Evolutionary conservation across 805 yeast species (phyloP).

Genomic region (Soucietia sequanensis): DNA sequence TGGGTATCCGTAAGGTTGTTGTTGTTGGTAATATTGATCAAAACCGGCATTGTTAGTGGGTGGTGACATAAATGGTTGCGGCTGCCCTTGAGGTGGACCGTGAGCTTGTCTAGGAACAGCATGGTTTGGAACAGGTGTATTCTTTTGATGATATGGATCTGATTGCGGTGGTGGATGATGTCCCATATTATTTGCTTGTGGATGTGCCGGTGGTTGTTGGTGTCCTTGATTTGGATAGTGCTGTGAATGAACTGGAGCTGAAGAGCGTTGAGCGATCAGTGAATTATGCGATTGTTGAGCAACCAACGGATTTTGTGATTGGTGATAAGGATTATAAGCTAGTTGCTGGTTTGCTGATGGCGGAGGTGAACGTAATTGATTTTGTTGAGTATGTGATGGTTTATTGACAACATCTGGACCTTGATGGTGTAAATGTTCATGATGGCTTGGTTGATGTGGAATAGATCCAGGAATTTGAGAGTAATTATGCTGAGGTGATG

Average conservation of each 20-base stretch:
- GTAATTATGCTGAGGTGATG: neutral
- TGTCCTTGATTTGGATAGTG: constrained; percentile 15
- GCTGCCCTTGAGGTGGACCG: constrained; percentile 12
- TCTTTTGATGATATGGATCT: constrained; percentile 10
- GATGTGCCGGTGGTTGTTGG: too few relatives aligned
- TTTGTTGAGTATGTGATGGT: too few relatives aligned
- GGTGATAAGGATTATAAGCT: neutral
- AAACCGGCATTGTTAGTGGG: neutral
- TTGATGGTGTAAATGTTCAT: too few relatives aligned
- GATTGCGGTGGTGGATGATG: too few relatives aligned
- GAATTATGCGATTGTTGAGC: too few relatives aligned
- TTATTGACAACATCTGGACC: too few relatives aligned
- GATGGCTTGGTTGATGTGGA: too few relatives aligned
- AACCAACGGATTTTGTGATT: constrained; percentile 2
- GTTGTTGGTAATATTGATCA: constrained; percentile 4
- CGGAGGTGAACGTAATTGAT: constrained; percentile 1
- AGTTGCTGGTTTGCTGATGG: neutral
- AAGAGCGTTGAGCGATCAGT: constrained; percentile 11
- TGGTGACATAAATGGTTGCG: constrained; percentile 1
- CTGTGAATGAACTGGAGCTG: constrained; percentile 16
- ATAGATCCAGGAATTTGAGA: neutral
- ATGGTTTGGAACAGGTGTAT: too few relatives aligned
- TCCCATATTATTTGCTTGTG: too few relatives aligned
- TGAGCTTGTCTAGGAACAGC: constrained; percentile 9
- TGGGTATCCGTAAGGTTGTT: constrained; percentile 7